Conservation (phyloP, 805 yeast genomes). For the Saccharomycopsis fermentans region DNA sequence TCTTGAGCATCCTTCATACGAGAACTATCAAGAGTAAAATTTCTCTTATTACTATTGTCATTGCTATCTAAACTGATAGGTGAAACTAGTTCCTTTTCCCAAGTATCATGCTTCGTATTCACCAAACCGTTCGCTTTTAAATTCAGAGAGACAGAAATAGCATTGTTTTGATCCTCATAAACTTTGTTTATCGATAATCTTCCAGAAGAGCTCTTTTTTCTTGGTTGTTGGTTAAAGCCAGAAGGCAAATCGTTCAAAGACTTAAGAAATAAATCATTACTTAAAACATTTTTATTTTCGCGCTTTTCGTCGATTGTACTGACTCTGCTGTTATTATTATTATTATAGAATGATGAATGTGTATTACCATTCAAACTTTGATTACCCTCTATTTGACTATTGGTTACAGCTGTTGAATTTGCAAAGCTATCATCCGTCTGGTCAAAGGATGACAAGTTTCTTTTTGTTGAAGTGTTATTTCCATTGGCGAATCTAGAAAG, state of each 20-base stretch:
- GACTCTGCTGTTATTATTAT: not conserved
- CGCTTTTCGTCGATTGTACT: constrained; percentile 1
- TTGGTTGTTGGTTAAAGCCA: not conserved
- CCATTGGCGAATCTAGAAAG: not conserved
- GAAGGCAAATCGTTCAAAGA: not conserved
- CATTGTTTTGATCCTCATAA: not conserved
- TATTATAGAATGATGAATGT: not conserved
- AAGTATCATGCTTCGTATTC: not conserved
- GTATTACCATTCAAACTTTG: not conserved
- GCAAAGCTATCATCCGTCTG: not conserved
- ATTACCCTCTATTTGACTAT: not conserved
- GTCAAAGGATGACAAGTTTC: not conserved
- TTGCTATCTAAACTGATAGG: constrained; percentile 6
- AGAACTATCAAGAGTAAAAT: not conserved
- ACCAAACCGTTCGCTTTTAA: not conserved
- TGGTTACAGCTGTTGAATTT: not conserved
- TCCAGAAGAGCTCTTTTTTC: not conserved
- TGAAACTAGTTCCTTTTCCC: not conserved
- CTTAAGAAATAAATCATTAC: constrained; percentile 1
- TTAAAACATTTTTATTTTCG: not conserved
- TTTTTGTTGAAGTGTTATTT: not conserved
- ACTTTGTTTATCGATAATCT: not conserved
- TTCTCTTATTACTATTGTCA: not conserved
- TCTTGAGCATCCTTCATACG: not conserved
- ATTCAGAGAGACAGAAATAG: not conserved